These are phyloP conservation scores for Stentor coeruleus DNA, from an alignment of 73 alveolate genomes.

Conservation along the genomic window DNA sequence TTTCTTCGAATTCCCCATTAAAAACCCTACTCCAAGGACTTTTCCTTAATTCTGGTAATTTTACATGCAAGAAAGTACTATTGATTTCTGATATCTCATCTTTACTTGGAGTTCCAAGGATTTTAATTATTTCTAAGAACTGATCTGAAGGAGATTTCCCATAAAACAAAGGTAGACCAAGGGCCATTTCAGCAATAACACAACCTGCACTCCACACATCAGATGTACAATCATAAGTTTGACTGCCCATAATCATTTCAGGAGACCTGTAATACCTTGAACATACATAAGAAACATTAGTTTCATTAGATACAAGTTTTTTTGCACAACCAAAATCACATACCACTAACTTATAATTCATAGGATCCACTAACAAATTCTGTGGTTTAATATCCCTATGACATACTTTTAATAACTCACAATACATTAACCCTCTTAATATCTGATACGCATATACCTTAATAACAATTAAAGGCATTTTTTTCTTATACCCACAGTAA, in stretches of 20 bases:
- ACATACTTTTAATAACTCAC: conserved; percentile 52
- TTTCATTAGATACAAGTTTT: conserved; percentile 46
- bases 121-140: conserved; percentile 73
- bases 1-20: conserved; percentile 51
- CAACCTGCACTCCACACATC: conserved; percentile 78
- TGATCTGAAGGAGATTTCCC: conserved; percentile 77
- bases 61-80: too few relatives aligned
- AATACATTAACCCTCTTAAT: conserved; percentile 75
- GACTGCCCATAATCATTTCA: conserved; percentile 67
- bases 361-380: conserved; percentile 67
- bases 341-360: conserved; percentile 52
- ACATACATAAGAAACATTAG: conserved; percentile 68
- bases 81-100: conserved; percentile 70
- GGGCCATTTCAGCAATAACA: conserved; percentile 64
- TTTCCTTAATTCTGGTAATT: too few relatives aligned
- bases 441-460: conserved; percentile 86
- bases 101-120: conserved; percentile 79
- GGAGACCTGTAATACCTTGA: conserved; percentile 82
- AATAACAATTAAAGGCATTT: conserved; percentile 59
- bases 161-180: conserved; percentile 75
- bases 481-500: conserved; percentile 58
- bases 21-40: too few relatives aligned
- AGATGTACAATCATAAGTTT: conserved; percentile 58
- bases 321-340: conserved; percentile 85
- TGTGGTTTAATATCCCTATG: conserved; percentile 83